phyloP scores from a whole-genome alignment of 345 rosid species.

The Gossypium rotundifolium region DNA sequence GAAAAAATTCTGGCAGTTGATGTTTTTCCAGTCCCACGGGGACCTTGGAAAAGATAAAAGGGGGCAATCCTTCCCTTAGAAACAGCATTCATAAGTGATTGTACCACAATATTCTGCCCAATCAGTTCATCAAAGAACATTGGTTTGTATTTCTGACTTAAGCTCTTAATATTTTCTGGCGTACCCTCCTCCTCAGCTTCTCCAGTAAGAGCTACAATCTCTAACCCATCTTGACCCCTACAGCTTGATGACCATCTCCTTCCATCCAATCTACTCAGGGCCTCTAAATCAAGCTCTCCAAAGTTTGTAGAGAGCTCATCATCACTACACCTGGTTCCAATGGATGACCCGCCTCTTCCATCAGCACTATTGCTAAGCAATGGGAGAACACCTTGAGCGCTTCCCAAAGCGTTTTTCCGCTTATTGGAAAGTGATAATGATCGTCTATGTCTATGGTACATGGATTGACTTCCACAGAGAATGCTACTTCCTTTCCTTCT shows the following conservation, averaged over 20 bases:
- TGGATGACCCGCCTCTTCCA: conserved; percentile 70
- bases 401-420: conserved; percentile 46
- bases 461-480: conserved; percentile 63
- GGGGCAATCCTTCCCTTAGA: conserved; percentile 79
- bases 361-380: conserved; percentile 59
- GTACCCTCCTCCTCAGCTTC: conserved; percentile 67
- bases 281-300: conserved; percentile 95
- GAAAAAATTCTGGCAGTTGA: conserved; percentile 85
- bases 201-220: conserved; percentile 46
- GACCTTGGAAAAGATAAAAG: conserved; percentile 93
- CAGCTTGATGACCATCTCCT: conserved; percentile 90
- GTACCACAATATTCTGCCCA: conserved; percentile 89
- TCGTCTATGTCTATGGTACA: conserved; percentile 44
- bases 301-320: conserved; percentile 90
- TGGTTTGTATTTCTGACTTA: conserved; percentile 88
- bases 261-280: conserved; percentile 95
- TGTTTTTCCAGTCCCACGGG: conserved; percentile 92
- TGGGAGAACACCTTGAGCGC: conserved; percentile 73
- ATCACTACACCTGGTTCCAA: conserved; percentile 66
- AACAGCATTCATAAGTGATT: conserved; percentile 67
- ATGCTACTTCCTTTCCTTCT: conserved; percentile 86
- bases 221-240: conserved; percentile 83
- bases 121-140: conserved; percentile 73
- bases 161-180: conserved; percentile 55
- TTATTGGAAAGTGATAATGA: conserved; percentile 44